Percentiles rank a stretch among this genome's conserved stretches.
phyloP scores from a whole-genome alignment of 2,329 filamentous ascomycete species.

The Fusarium pilosicola region DNA sequence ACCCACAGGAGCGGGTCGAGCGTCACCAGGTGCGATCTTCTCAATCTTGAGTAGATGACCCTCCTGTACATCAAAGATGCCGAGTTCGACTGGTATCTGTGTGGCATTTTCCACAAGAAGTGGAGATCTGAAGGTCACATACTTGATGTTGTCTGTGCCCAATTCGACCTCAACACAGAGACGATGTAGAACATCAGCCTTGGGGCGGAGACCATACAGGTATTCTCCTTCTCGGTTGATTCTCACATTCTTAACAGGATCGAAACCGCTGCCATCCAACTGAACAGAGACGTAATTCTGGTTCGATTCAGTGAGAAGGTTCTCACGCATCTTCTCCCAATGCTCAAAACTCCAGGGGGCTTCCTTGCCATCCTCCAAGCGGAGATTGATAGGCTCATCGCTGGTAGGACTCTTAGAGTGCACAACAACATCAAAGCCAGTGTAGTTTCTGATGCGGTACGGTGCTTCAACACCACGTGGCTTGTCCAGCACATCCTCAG shows the following conservation, averaged over 20 bases:
- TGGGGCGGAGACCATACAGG: constrained; percentile 87
- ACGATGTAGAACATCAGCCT: constrained; percentile 85
- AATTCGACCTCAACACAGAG: constrained; percentile 91
- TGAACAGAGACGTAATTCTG: constrained; percentile 82
- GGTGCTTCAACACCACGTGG: constrained; percentile 91
- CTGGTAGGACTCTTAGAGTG: constrained; percentile 77
- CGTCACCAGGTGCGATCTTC: constrained; percentile 93
- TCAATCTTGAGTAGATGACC: constrained; percentile 96
- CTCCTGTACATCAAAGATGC: constrained; percentile 86
- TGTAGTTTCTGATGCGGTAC: constrained; percentile 94
- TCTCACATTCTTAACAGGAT: constrained; percentile 85
- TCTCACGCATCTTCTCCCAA: constrained; percentile 95
- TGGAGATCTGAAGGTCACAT: constrained; percentile 93
- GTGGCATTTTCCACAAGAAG: constrained; percentile 95
- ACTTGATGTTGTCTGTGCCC: constrained; percentile 96
- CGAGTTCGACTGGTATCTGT: constrained; percentile 93
- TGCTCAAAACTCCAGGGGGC: constrained; percentile 97
- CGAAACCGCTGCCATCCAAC: constrained; percentile 93
- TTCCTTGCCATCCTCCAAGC: constrained; percentile 88
- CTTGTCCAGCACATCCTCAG: constrained; percentile 88
- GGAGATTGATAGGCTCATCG: constrained; percentile 76
- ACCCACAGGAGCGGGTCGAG: constrained; percentile 88
- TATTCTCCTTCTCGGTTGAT: constrained; percentile 95
- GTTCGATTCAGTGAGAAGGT: constrained; percentile 83
- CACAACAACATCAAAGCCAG: constrained; percentile 88